Percentiles rank a stretch among this genome's conserved stretches.
Evolutionary conservation across 768 basidiomycete species (phyloP).

Genomic region (Leccinum obscurum): DNA sequence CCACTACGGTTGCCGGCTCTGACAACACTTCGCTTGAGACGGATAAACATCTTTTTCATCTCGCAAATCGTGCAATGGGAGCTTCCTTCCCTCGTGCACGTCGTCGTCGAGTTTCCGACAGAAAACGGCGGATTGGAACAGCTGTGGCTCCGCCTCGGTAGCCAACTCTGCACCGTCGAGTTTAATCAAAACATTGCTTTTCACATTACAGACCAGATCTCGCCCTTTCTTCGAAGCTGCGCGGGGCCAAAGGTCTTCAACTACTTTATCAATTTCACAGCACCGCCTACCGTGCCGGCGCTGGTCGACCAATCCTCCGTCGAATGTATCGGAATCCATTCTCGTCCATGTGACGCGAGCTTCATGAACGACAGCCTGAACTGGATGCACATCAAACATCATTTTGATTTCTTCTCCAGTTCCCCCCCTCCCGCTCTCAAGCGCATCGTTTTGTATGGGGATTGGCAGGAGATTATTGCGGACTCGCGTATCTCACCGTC

Average conservation of each 20-base stretch:
- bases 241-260: conserved; percentile 50
- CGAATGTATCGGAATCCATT: conserved; percentile 50
- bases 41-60: conserved; percentile 52
- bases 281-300: conserved; percentile 16
- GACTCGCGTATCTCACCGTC: conserved; percentile 41
- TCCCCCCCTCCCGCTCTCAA: conserved; percentile 46
- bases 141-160: conserved; percentile 52
- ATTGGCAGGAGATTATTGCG: conserved; percentile 45
- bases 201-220: conserved; percentile 47
- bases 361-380: conserved; percentile 29
- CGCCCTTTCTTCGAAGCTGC: conserved; percentile 47
- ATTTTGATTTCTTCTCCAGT: conserved; percentile 47
- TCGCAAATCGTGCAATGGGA: conserved; percentile 49
- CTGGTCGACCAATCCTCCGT: conserved; percentile 36
- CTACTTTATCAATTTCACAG: conserved; percentile 55
- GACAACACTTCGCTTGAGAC: conserved; percentile 52
- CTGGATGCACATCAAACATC: conserved; percentile 34
- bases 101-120: conserved; percentile 52
- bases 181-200: conserved; percentile 60
- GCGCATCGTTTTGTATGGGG: conserved; percentile 49
- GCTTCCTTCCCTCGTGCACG: conserved; percentile 50
- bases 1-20: conserved; percentile 45
- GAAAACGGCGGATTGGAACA: conserved; percentile 39
- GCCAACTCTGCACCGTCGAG: conserved; percentile 53
- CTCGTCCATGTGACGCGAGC: conserved; percentile 39